Evolutionary conservation across 1,284 basidiomycete genomes (phyloP), one percentile per base, ranked within the genome.

Genomic region (Takashimella tepidaria): DNA sequence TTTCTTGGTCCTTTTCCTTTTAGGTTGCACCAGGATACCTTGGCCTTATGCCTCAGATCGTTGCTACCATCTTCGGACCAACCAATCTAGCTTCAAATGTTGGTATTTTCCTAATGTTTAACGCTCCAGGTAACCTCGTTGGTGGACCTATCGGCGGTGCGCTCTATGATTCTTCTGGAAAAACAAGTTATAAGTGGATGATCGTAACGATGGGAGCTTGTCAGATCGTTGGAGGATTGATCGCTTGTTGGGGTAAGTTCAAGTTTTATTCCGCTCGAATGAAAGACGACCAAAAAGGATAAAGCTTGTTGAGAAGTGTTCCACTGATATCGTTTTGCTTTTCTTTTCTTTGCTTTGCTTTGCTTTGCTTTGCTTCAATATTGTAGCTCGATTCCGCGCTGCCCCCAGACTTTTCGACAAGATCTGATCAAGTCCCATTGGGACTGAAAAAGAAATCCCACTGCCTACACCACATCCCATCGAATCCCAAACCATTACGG

Each of bases 51-150:
- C 69, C 69, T 1, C 66, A 68, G 47, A 66, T 67, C 26, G 60
- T 66, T 20, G 64, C 67, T 1, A 62, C 66, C 21, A 22, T 70
- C 3, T 67, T 70, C 41, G 69, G 69, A 1, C 61, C 64, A 0
- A 42, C 53, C 2, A 62, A 66, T 43, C 56, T 70, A 4, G 69
- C 69, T 12, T 62, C 62, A 4, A 70, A 70, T 43, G 62, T 67
- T 3, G 69, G 56, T 6, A 19, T 58, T 3, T 45, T 58, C 5
- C 50, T 58, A 8, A 23, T 58, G 2, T 58, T 58, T 42, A 55
- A 52, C 41, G 49, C 50, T 1, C 56, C 56, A 0, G 56, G 56
- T 5, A 58, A 49, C 45, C 48, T 58, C 26, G 45, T 55, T 24
- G 27, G 49, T 0, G 56, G 53, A 0, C 50, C 56, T 1, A 37